phyloP scores from a whole-genome alignment of 768 basidiomycete genomes.

The Boletales sp. region DNA sequence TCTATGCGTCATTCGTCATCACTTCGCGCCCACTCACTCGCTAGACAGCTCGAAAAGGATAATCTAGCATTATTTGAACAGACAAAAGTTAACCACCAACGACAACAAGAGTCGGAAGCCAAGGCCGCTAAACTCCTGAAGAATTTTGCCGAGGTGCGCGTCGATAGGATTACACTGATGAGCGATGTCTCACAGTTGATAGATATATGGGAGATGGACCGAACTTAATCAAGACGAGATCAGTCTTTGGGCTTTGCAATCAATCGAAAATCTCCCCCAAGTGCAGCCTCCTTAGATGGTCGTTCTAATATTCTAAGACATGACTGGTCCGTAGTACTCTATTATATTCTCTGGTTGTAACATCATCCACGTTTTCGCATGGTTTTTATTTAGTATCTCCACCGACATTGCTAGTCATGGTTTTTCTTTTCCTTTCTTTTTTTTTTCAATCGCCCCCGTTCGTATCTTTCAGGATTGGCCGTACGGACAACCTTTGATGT shows the following conservation, averaged over 20 bases:
- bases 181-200: constrained; percentile 7
- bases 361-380: no score
- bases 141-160: constrained; percentile 50
- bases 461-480: no score
- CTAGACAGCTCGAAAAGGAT: constrained; percentile 52
- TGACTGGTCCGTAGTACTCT: no score
- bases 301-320: no score
- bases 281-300: constrained; percentile 16
- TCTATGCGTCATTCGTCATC: neutral
- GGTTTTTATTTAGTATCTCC: no score
- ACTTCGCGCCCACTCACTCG: neutral
- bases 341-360: no score
- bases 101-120: constrained; percentile 44
- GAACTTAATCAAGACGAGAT: constrained; percentile 62
- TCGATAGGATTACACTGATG: neutral
- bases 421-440: no score
- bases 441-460: no score
- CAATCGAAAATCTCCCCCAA: constrained; percentile 35
- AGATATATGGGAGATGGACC: constrained; percentile 52
- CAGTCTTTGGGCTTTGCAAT: constrained; percentile 42
- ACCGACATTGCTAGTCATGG: no score
- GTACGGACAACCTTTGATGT: no score
- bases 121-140: constrained; percentile 47
- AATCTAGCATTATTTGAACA: constrained; percentile 47
- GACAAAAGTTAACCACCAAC: constrained; percentile 46